Evolutionary conservation across 164 flowering plant species (phyloP).

Genomic region (Stephania japonica): DNA sequence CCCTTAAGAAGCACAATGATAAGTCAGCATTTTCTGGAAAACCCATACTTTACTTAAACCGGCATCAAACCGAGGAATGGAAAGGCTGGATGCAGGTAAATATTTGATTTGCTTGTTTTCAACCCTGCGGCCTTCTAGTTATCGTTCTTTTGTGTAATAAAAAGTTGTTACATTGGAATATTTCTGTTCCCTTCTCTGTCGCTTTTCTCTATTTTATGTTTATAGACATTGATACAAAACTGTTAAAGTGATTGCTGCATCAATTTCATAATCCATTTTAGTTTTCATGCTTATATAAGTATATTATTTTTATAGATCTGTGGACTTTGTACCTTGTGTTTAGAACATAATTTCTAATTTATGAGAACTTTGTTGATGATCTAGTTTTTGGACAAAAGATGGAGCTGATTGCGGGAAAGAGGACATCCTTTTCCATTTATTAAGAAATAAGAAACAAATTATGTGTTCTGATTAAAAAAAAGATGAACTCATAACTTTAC

Average conservation of each 20-base stretch:
- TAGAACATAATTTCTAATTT: not conserved
- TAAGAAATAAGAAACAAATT: no score
- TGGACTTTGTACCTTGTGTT: not conserved
- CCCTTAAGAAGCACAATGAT: conserved; percentile 85
- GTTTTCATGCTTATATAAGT: not conserved
- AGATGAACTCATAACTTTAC: no score
- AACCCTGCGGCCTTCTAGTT: not conserved
- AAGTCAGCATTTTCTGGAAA: conserved; percentile 86
- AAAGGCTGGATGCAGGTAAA: conserved; percentile 99
- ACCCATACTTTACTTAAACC: conserved; percentile 73
- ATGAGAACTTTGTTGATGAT: not conserved
- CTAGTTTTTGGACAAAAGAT: not conserved
- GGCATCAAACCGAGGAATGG: conserved; percentile 99
- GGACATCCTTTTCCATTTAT: no score
- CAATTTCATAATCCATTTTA: not conserved
- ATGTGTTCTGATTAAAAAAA: no score
- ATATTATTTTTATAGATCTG: not conserved
- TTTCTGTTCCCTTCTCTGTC: conserved; percentile 7
- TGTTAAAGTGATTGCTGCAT: not conserved
- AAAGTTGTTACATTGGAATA: conserved; percentile 3
- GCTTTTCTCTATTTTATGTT: not conserved
- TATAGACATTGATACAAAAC: not conserved
- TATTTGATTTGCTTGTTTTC: not conserved
- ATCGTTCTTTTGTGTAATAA: not conserved
- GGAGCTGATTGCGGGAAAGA: not conserved